Base-by-base conservation (phyloP, 257 asterid species). In the Nemophila menziesii region DNA sequence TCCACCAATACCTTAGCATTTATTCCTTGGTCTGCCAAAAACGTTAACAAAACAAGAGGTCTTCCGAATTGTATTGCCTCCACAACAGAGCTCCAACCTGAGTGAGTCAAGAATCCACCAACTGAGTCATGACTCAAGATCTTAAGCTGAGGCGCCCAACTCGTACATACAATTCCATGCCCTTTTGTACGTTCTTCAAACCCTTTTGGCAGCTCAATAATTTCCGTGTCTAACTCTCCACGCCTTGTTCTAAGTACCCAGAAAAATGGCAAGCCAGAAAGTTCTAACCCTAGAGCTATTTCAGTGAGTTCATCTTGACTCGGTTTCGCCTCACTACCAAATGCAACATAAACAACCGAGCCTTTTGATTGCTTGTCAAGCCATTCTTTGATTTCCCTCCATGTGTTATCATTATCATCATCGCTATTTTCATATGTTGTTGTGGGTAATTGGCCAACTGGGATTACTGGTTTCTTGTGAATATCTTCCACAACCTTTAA, bases 241-340 rank as follows among this genome's bases (percentile, higher is more conserved):
- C 34, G 46, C 33, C 75, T 75, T 38, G 57, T 63, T 52, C 78
- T 43, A 2, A 66, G 60, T 29, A 67, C 49, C 82, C 82, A 74
- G 21, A 70, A 11, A 36, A 74, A 74, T 11, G 75, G 70, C 49
- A 66, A 44, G 20, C 50, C 27, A 0, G 72, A 74, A 41, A 66
- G 65, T 61, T 74, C 75, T 0, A 66, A 44, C 3, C 66, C 64
- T 41, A 15, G 60, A 8, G 78, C 78, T 50, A 74, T 17, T 54
- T 74, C 78, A 11, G 61, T 65, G 55, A 70, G 58, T 55, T 74
- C 65, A 39, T 60, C 61, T 5, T 46, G 29, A 3, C 75, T 62
- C 75, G 70, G 56, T 48, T 74, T 63, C 60, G 54, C 62, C 58
- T 70, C 82, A 14, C 78, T 74, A 38, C 82, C 82, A 5, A 74